Percentiles rank a stretch among this genome's conserved stretches.
These are phyloP conservation scores for Rhynchosporium secalis DNA, from an alignment of 2,329 filamentous ascomycete genomes.

Conservation along the genomic window DNA sequence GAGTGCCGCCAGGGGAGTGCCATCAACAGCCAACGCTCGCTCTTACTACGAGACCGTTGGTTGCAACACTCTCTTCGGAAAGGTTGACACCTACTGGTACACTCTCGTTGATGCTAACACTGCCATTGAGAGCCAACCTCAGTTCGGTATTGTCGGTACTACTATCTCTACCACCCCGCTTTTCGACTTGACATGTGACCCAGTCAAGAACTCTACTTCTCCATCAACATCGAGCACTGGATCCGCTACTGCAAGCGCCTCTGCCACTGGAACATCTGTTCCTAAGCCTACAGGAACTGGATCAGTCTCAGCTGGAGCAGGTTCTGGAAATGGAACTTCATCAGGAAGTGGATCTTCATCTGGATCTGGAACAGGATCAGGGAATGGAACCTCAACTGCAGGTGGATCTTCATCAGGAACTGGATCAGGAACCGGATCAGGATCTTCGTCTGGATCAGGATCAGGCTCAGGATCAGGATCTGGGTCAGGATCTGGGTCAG, in stretches of 20 bases:
- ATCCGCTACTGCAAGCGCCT: neutral
- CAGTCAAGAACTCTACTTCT: conserved; percentile 3
- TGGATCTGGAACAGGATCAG: neutral
- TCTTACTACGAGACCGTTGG: conserved; percentile 15
- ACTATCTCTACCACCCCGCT: conserved; percentile 8
- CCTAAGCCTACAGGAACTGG: neutral
- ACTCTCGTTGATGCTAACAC: conserved; percentile 18
- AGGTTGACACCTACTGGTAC: conserved; percentile 19
- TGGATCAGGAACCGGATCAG: neutral
- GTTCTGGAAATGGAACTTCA: neutral
- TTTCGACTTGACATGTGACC: conserved; percentile 10
- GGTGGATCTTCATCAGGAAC: neutral
- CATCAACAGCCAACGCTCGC: conserved; percentile 11
- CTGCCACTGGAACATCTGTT: neutral
- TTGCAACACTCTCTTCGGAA: conserved; percentile 18
- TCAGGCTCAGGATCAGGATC: neutral
- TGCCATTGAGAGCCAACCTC: conserved; percentile 7
- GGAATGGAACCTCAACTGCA: neutral
- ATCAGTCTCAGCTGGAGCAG: no score
- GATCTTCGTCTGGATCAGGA: neutral
- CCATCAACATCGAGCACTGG: neutral
- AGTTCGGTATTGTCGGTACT: conserved; percentile 17
- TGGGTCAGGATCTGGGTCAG: neutral
- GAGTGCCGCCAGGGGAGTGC: neutral
- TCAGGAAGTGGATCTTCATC: neutral